phyloP scores from a whole-genome alignment of 768 basidiomycete species.

The Tubosaeta brunneosetosa region DNA sequence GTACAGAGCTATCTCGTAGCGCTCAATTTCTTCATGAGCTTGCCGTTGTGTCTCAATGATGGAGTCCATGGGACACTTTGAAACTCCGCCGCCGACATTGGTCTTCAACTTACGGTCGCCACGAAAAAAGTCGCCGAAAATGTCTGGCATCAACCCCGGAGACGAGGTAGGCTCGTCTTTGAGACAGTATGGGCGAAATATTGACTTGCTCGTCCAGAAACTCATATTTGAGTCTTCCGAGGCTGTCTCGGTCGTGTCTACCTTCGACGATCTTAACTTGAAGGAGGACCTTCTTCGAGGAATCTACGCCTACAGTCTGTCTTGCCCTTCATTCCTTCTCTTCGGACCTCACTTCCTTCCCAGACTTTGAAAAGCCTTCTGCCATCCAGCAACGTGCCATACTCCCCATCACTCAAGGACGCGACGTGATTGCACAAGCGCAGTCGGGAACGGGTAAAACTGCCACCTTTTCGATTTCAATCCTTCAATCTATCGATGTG shows the following conservation, averaged over 20 bases:
- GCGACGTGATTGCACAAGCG: constrained; percentile 98
- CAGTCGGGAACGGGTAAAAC: constrained; percentile 99
- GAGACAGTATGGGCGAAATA: neutral
- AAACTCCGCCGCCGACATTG: constrained; percentile 46
- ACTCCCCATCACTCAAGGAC: constrained; percentile 89
- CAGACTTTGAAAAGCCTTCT: constrained; percentile 96
- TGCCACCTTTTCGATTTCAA: constrained; percentile 96
- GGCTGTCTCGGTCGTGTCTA: constrained; percentile 82
- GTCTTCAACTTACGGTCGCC: constrained; percentile 27
- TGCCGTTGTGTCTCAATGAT: constrained; percentile 91
- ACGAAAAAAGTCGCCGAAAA: constrained; percentile 43
- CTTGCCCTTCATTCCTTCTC: neutral
- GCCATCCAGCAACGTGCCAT: constrained; percentile 99
- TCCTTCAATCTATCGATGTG: constrained; percentile 96
- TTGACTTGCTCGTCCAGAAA: constrained; percentile 48
- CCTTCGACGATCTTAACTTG: constrained; percentile 84
- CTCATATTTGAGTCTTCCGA: constrained; percentile 95
- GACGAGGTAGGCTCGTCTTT: constrained; percentile 62
- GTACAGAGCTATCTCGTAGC: constrained; percentile 83
- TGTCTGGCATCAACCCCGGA: constrained; percentile 79
- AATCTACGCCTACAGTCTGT: constrained; percentile 94
- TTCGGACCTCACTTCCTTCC: neutral
- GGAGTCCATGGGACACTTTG: constrained; percentile 76
- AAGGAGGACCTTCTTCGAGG: constrained; percentile 96
- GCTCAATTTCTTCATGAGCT: constrained; percentile 93